Conservation (phyloP, 106 monocot species). For the Ottelia alismoides region DNA sequence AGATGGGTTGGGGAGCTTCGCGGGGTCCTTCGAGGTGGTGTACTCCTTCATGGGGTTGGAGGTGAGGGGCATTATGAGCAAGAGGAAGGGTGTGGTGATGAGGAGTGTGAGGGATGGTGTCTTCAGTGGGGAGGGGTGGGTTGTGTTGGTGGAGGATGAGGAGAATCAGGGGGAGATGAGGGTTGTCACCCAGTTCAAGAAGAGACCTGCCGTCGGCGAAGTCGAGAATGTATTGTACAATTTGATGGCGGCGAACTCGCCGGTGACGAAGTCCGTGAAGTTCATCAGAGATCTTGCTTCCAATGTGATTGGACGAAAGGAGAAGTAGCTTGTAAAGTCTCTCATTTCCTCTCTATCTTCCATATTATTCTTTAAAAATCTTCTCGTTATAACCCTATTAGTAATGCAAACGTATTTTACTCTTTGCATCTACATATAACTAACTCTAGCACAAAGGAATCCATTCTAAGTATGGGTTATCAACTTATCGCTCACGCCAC, state of each 20-base stretch:
- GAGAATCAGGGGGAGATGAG: constrained; percentile 35
- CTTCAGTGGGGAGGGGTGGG: constrained; percentile 45
- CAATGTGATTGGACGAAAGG: constrained; percentile 43
- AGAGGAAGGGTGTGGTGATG: constrained; percentile 59
- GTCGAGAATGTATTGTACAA: constrained; percentile 90
- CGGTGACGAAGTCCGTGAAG: constrained; percentile 79
- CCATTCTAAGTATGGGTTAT: no score
- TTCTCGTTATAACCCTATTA: no score
- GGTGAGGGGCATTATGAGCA: constrained; percentile 67
- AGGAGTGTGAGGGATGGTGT: constrained; percentile 54
- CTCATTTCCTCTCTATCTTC: no score
- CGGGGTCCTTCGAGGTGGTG: constrained; percentile 68
- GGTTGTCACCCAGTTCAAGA: constrained; percentile 66
- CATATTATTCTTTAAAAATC: no score
- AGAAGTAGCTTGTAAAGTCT: no score
- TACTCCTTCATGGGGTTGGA: constrained; percentile 94
- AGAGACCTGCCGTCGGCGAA: constrained; percentile 63
- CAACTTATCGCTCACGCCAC: no score
- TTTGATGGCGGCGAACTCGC: constrained; percentile 84
- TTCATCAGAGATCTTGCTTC: constrained; percentile 60
- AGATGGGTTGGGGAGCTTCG: constrained; percentile 24
- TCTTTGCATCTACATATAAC: no score
- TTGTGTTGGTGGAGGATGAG: constrained; percentile 69
- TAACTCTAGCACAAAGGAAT: no score
- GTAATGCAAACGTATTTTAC: no score